These are phyloP conservation scores for Penicillium taxi DNA, from an alignment of 495 filamentous ascomycete species.

Conservation along the genomic window DNA sequence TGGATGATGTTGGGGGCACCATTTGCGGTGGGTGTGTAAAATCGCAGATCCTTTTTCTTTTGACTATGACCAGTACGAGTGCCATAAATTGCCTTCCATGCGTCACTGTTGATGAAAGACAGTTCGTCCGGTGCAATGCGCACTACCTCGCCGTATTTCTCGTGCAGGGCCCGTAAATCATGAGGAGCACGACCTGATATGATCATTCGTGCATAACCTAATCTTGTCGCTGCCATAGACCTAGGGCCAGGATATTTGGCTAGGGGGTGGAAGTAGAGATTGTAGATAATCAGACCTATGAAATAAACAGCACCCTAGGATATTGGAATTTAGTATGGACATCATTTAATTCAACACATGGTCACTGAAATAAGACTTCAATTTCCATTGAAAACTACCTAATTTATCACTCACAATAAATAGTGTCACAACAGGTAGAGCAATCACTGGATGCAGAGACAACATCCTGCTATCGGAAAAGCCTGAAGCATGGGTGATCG, in stretches of 20 bases:
- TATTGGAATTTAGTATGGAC: background rate
- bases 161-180: constrained; percentile 10
- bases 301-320: background rate
- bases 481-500: too few relatives aligned
- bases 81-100: constrained; percentile 50
- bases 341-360: too few relatives aligned
- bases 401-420: too few relatives aligned
- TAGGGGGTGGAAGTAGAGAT: constrained; percentile 45
- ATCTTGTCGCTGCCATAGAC: constrained; percentile 15
- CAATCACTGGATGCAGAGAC: too few relatives aligned
- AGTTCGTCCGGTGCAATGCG: constrained; percentile 47
- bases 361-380: too few relatives aligned
- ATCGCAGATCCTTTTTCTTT: constrained; percentile 11
- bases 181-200: constrained; percentile 8
- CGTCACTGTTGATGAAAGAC: constrained; percentile 36
- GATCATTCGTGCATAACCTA: constrained; percentile 12
- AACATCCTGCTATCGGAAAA: too few relatives aligned
- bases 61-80: constrained; percentile 23
- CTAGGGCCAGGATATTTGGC: constrained; percentile 41
- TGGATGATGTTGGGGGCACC: constrained; percentile 13
- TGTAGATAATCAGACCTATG: constrained; percentile 27
- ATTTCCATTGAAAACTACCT: too few relatives aligned
- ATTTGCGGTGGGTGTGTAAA: constrained; percentile 8
- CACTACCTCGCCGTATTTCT: constrained; percentile 43
- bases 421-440: too few relatives aligned